Evolutionary conservation across 129 eudicot genomes (phyloP).

Genomic region (Smallanthus sonchifolius): DNA sequence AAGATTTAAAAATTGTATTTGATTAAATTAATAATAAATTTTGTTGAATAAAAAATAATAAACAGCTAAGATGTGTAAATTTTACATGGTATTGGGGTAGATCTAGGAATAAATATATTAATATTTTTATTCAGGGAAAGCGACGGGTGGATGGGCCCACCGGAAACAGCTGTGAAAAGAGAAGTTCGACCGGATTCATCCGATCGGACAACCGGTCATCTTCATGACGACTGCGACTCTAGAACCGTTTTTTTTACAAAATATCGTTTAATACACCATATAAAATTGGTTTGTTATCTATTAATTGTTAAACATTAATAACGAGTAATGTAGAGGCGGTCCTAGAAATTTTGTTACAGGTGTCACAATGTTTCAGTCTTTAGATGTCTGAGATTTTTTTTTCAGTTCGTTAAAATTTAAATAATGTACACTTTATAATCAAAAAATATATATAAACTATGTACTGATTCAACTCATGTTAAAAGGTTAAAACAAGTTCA

Average conservation of each 20-base stretch:
- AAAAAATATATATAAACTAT: too few species aligned
- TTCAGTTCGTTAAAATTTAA: too few species aligned
- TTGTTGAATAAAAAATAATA: neutral
- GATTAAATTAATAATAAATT: too few species aligned
- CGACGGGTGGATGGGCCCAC: slow-evolving; percentile 17
- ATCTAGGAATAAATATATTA: slow-evolving; percentile 19
- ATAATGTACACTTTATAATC: too few species aligned
- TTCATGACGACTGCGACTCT: slow-evolving; percentile 19
- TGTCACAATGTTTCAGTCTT: too few species aligned
- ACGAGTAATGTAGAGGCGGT: too few species aligned
- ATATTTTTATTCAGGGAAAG: neutral
- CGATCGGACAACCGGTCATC: slow-evolving; percentile 34
- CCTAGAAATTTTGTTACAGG: too few species aligned
- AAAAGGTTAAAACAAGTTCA: too few species aligned
- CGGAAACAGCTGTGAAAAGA: slow-evolving; percentile 28
- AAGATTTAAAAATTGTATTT: too few species aligned
- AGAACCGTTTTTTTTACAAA: slow-evolving; percentile 4
- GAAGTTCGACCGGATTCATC: slow-evolving; percentile 29
- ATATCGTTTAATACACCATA: neutral
- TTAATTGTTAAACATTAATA: too few species aligned
- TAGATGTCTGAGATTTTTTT: too few species aligned
- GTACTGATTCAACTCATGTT: too few species aligned
- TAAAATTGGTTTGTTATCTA: neutral
- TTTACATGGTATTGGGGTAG: slow-evolving; percentile 5
- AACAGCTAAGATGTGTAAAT: neutral